phyloP scores from a whole-genome alignment of 371 early-diverging fungal species.

The Thermomucor indicae-seudaticae region DNA sequence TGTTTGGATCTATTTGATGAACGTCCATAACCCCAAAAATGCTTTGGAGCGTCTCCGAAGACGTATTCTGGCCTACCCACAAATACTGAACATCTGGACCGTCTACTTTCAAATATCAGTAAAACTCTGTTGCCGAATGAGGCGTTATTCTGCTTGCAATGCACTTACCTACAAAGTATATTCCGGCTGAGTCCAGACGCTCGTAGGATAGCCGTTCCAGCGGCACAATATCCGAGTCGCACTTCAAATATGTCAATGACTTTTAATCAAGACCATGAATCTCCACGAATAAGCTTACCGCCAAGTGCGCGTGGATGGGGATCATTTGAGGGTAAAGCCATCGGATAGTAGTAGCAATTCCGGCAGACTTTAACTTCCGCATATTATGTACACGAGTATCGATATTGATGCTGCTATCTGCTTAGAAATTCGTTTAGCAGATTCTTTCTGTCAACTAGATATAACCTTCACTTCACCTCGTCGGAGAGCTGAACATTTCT shows the following conservation, averaged over 20 bases:
- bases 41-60: conserved; percentile 10
- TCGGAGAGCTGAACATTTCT: conserved; percentile 77
- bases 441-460: no score
- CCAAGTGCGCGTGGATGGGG: conserved; percentile 15
- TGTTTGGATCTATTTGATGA: conserved; percentile 11
- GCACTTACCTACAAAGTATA: conserved; percentile 56
- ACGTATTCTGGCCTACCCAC: conserved; percentile 30
- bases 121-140: no score
- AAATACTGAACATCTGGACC: conserved; percentile 16
- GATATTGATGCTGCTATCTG: conserved; percentile 40
- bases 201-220: conserved; percentile 74
- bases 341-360: conserved; percentile 62
- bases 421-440: no score
- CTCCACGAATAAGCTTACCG: neutral
- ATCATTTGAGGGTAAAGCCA: conserved; percentile 87
- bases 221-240: conserved; percentile 15
- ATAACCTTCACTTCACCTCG: conserved; percentile 42
- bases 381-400: conserved; percentile 80
- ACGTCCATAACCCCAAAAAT: conserved; percentile 21
- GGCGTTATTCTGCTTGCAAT: no score
- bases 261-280: no score
- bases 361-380: conserved; percentile 68
- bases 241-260: no score
- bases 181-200: conserved; percentile 66
- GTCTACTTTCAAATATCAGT: no score